Base-by-base conservation (phyloP, 345 rosid species). In the Nasturtium officinale region DNA sequence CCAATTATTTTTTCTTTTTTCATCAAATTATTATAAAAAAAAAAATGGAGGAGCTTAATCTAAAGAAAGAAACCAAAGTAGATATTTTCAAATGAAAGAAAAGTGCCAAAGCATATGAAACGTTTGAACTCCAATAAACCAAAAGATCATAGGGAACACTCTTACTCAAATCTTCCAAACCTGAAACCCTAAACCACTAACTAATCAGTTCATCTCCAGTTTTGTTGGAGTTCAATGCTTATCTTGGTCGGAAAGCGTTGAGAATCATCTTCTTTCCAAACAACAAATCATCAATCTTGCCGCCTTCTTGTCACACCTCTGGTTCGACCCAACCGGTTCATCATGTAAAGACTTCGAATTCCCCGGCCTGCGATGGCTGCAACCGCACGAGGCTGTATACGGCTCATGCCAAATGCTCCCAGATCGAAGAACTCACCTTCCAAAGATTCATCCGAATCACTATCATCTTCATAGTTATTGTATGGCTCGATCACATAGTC, bases 401-500 rank as follows among this genome's bases (percentile, higher is more conserved):
- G 78, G 50, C 47, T 72, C 71, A 81, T 37, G 45, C 54, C 76
- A 26, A 74, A 78, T 67, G 71, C 85, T 26, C 57, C 72, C 11
- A 87, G 67, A 13, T 82, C 67, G 10, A 81, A 58, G 20, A 65
- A 71, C 33, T 74, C 82, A 61, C 79, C 92, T 15, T 79, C 89
- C 59, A 78, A 18, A 52, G 85, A 83, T 59, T 86, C 92, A 69
- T 85, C 92, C 1, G 84, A 86, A 11, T 82, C 88, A 78, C 76
- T 74, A 46, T 82, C 84, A 21, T 11, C 8, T 6, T 82, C 85
- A 72, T 74, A 73, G 59, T 45, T 80, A 51, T 72, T 74, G 45
- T 85, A 84, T 7, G 91, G 90, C 74, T 92, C 96, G 7, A 92
- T 83, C 78, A 92, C 98, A 71, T 90, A 92, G 80, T 92, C 96